Evolutionary conservation across 345 rosid species (phyloP).

Genomic region (Cardamine chenopodiifolia): DNA sequence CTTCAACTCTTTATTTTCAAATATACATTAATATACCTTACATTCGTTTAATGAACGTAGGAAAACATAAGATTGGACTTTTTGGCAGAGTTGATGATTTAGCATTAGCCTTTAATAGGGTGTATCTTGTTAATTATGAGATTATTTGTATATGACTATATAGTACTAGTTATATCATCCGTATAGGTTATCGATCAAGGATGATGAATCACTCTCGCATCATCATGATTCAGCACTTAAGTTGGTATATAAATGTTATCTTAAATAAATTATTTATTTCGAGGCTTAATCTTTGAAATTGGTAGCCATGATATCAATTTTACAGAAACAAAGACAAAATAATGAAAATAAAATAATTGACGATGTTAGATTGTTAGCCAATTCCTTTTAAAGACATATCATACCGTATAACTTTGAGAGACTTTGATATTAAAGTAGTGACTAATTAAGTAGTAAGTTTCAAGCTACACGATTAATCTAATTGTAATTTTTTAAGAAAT

Average conservation of each 20-base stretch:
- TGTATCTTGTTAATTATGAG: neutral
- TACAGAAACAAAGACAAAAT: neutral
- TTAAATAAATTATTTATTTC: no score
- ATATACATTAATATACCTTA: neutral
- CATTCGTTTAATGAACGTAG: neutral
- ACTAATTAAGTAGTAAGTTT: neutral
- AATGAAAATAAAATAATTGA: neutral
- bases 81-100: neutral
- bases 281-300: neutral
- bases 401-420: neutral
- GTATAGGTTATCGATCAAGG: neutral
- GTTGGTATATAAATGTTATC: neutral
- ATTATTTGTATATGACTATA: neutral
- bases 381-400: neutral
- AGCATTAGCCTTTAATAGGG: neutral
- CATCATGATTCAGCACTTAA: neutral
- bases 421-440: neutral
- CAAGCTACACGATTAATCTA: constrained; percentile 8
- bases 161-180: neutral
- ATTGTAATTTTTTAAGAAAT: neutral
- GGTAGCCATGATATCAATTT: neutral
- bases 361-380: neutral
- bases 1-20: neutral
- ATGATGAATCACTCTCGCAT: constrained; percentile 22
- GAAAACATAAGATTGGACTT: constrained; percentile 2